These are phyloP conservation scores for Trifolium fragiferum DNA, from an alignment of 306 rosid species.

Conservation along the genomic window DNA sequence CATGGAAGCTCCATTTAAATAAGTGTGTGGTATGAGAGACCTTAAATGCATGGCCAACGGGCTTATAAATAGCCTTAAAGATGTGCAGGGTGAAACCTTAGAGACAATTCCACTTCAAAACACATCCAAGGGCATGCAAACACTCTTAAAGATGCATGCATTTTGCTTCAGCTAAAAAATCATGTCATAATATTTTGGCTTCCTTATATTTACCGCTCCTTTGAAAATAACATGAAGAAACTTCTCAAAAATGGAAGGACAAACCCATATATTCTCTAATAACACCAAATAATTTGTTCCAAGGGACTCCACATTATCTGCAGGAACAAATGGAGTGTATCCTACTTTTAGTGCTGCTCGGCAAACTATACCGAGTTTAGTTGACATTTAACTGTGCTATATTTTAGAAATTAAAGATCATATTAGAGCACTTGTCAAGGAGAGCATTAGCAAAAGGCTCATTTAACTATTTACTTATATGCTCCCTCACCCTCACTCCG, in stretches of 20 bases:
- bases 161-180: slow-evolving; percentile 34
- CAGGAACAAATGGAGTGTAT: slow-evolving; percentile 15
- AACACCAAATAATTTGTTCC: slow-evolving; percentile 12
- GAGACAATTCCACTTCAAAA: slow-evolving; percentile 13
- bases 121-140: slow-evolving; percentile 24
- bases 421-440: slow-evolving; percentile 24
- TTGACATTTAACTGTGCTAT: slow-evolving; percentile 25
- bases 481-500: neutral
- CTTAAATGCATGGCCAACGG: slow-evolving; percentile 27
- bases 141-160: slow-evolving; percentile 21
- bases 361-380: slow-evolving; percentile 18
- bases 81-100: slow-evolving; percentile 4
- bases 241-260: slow-evolving; percentile 28
- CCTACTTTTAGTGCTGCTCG: slow-evolving; percentile 8
- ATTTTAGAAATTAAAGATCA: slow-evolving; percentile 32
- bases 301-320: neutral
- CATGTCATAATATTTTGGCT: neutral
- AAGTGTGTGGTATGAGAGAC: slow-evolving; percentile 3
- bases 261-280: slow-evolving; percentile 22
- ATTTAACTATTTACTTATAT: slow-evolving; percentile 10
- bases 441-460: slow-evolving; percentile 32
- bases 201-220: neutral
- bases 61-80: slow-evolving; percentile 8
- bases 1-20: neutral
- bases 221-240: slow-evolving; percentile 4